Evolutionary conservation across 768 basidiomycete species (phyloP).

Genomic region (Neoboletus brunneissimus): DNA sequence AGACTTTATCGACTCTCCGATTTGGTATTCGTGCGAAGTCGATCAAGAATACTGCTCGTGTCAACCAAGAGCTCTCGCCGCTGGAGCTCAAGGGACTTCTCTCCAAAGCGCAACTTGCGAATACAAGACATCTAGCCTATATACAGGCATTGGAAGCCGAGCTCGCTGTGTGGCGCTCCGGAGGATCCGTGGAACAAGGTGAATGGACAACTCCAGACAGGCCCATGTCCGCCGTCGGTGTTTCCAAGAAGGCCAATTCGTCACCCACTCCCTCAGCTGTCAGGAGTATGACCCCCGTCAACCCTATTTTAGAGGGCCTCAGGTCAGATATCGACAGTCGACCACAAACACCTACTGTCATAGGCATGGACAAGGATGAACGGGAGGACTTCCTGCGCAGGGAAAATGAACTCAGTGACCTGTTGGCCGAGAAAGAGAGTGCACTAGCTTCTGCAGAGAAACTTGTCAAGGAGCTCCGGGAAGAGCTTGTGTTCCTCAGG

Average conservation of each 20-base stretch:
- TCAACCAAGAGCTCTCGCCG: conserved; percentile 96
- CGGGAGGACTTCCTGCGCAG: conserved; percentile 93
- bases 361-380: conserved; percentile 92
- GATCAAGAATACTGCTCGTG: conserved; percentile 99
- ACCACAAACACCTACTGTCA: conserved; percentile 88
- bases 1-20: conserved; percentile 94
- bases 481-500: conserved; percentile 86
- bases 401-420: conserved; percentile 95
- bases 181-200: conserved; percentile 77
- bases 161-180: conserved; percentile 82
- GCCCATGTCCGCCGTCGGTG: conserved; percentile 40
- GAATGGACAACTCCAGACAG: conserved; percentile 80
- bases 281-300: conserved; percentile 72
- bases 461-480: conserved; percentile 80
- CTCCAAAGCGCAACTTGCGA: conserved; percentile 84
- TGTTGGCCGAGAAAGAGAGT: conserved; percentile 88
- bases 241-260: conserved; percentile 46
- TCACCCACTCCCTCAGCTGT: conserved; percentile 67
- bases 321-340: conserved; percentile 74
- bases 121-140: conserved; percentile 79
- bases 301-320: conserved; percentile 69
- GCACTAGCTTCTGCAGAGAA: conserved; percentile 78
- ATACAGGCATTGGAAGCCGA: conserved; percentile 91
- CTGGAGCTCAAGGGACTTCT: conserved; percentile 92
- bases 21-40: conserved; percentile 99